These are phyloP conservation scores for Malassezia globosa DNA, from an alignment of 1,284 basidiomycete species.

Conservation along the genomic window DNA sequence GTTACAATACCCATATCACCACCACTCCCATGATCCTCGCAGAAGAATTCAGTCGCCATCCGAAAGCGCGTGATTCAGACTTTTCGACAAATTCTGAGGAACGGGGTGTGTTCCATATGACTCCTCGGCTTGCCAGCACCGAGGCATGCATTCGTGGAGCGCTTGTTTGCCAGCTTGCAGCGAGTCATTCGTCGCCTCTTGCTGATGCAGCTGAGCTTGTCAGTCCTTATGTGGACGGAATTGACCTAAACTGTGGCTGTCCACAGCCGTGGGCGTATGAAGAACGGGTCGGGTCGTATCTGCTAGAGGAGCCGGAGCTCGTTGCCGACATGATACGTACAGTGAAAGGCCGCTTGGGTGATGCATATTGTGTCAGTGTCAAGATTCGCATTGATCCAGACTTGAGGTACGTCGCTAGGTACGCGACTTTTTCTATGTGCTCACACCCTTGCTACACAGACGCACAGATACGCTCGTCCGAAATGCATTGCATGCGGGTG, in stretches of 20 bases:
- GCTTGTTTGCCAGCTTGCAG: conserved; percentile 55
- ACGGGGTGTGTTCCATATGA: conserved; percentile 46
- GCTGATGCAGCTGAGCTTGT: conserved; percentile 55
- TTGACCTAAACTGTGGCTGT: conserved; percentile 55
- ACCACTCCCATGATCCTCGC: conserved; percentile 57
- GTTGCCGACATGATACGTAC: conserved; percentile 54
- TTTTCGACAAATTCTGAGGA: conserved; percentile 53
- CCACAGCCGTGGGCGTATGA: conserved; percentile 46
- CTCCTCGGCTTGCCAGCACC: neutral
- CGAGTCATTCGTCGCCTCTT: conserved; percentile 51
- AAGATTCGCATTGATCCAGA: conserved; percentile 56
- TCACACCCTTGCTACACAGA: conserved; percentile 32
- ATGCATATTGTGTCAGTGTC: conserved; percentile 53
- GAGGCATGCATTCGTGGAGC: conserved; percentile 48
- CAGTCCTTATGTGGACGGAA: conserved; percentile 52
- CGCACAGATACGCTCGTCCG: conserved; percentile 52
- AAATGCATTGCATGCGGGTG: conserved; percentile 50
- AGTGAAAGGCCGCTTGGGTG: conserved; percentile 53
- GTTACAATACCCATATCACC: conserved; percentile 55
- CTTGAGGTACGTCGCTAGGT: no score
- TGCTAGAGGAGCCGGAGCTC: conserved; percentile 54
- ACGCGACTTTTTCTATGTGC: no score
- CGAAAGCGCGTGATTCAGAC: conserved; percentile 52
- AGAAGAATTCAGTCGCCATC: conserved; percentile 53
- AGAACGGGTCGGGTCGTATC: conserved; percentile 55